These are phyloP conservation scores for Yamadazyma triangularis DNA, from an alignment of 1,139 yeast genomes.

Conservation along the genomic window DNA sequence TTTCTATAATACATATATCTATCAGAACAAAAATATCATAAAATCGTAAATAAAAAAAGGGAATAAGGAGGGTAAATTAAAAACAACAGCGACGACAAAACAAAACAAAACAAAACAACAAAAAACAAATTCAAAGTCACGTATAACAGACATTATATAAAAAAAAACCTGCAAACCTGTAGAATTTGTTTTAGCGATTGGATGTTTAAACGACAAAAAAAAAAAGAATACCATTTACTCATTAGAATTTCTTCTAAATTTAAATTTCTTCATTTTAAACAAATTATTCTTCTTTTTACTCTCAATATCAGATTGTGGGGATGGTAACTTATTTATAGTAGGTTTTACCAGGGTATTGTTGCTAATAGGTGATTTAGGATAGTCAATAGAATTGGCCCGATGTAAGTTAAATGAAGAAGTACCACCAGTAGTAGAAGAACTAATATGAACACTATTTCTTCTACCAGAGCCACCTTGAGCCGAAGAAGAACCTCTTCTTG, in stretches of 20 bases:
- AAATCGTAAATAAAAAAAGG: too few species aligned
- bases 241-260: constrained; percentile 21
- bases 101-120: too few species aligned
- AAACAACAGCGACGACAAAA: too few species aligned
- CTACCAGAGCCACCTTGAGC: neutral
- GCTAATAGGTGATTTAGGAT: constrained; percentile 14
- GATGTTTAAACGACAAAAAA: too few species aligned
- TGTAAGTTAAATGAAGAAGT: neutral
- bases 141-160: too few species aligned
- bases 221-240: too few species aligned
- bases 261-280: constrained; percentile 22
- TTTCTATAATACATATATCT: constrained; percentile 1
- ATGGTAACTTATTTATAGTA: constrained; percentile 11
- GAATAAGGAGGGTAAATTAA: too few species aligned
- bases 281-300: constrained; percentile 9
- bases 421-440: constrained; percentile 1
- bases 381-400: constrained; percentile 5
- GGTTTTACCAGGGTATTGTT: constrained; percentile 5
- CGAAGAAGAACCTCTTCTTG: neutral
- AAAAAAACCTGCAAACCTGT: too few species aligned
- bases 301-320: constrained; percentile 13
- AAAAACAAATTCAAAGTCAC: too few species aligned
- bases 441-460: constrained; percentile 2
- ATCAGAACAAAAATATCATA: too few species aligned
- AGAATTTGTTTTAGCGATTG: too few species aligned